Conservation (phyloP, 2,329 filamentous ascomycete genomes). For the Hirsutella rhossiliensis region DNA sequence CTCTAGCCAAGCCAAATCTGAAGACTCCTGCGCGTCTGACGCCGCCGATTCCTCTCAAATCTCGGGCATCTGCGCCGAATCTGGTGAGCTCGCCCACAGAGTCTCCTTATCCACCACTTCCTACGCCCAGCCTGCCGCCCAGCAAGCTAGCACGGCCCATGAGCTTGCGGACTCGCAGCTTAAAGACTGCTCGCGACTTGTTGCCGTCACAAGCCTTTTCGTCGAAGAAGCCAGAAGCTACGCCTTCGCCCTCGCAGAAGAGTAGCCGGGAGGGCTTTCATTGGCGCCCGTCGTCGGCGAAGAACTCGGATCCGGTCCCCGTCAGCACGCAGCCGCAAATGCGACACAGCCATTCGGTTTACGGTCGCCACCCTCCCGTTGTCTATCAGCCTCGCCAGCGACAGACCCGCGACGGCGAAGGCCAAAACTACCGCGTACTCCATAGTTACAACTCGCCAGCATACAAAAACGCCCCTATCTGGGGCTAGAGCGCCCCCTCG, state of each 20-base stretch:
- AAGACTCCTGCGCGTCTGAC: background rate
- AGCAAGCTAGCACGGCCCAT: slow-evolving; percentile 24
- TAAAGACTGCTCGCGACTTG: slow-evolving; percentile 10
- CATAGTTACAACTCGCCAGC: slow-evolving; percentile 49
- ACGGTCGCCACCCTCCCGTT: slow-evolving; percentile 16
- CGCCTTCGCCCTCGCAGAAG: background rate
- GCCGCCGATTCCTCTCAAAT: background rate
- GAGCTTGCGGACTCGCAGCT: slow-evolving; percentile 24
- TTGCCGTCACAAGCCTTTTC: slow-evolving; percentile 3
- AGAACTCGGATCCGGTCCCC: too few species aligned
- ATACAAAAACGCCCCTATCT: slow-evolving; percentile 42
- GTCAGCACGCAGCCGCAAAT: background rate
- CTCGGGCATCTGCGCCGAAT: slow-evolving; percentile 13
- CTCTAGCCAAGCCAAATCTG: background rate
- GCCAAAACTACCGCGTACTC: slow-evolving; percentile 34
- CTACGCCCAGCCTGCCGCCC: background rate
- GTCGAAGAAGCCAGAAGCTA: background rate
- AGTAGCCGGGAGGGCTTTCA: background rate
- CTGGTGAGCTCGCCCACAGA: slow-evolving; percentile 8
- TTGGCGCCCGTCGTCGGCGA: background rate
- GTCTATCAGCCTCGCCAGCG: slow-evolving; percentile 20
- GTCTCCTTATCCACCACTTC: slow-evolving; percentile 7
- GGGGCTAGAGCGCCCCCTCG: slow-evolving; percentile 26
- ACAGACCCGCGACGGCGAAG: slow-evolving; percentile 5
- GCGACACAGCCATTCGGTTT: background rate